Percentiles rank a stretch among this genome's conserved stretches.
These are phyloP conservation scores for Salicornia ramosissima DNA, from an alignment of 148 eudicot genomes.

Conservation along the genomic window DNA sequence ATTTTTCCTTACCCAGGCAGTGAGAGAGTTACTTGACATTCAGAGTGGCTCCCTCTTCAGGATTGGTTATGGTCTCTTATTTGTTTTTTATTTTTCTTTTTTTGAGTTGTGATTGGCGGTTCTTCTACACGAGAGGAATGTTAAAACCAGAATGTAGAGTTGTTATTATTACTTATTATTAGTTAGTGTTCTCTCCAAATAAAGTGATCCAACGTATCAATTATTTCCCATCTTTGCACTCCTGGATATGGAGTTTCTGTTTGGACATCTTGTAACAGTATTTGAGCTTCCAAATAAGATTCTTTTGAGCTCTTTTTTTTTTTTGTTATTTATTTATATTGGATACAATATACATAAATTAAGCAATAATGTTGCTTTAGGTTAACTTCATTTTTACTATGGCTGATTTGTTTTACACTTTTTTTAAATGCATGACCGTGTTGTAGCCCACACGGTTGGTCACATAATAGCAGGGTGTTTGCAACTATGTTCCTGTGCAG, in stretches of 20 bases:
- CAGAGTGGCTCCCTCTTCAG: conserved; percentile 19
- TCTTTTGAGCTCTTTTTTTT: conserved; percentile 15
- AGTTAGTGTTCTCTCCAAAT: conserved; percentile 22
- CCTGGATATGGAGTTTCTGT: conserved; percentile 30
- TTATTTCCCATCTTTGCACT: conserved; percentile 24
- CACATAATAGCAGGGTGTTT: no score
- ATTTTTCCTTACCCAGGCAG: conserved; percentile 21
- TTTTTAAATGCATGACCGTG: no score
- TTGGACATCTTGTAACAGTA: conserved; percentile 27
- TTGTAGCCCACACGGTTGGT: no score
- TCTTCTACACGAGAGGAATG: conserved; percentile 19
- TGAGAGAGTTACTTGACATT: conserved; percentile 23
- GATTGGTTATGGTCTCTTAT: conserved; percentile 19
- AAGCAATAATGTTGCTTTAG: not conserved
- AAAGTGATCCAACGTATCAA: conserved; percentile 27
- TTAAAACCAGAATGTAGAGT: conserved; percentile 27
- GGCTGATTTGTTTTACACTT: not conserved
- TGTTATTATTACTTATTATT: no score
- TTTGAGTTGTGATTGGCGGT: conserved; percentile 21
- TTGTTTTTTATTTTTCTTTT: no score
- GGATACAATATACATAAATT: not conserved
- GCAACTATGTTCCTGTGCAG: no score
- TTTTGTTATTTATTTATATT: no score
- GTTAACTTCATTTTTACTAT: no score
- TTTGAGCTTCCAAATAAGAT: conserved; percentile 20